A percentile compares a stretch with the other conserved stretches of the same genome.
Evolutionary conservation across 257 asterid genomes (phyloP).

Genomic region (Solanum neorickii): DNA sequence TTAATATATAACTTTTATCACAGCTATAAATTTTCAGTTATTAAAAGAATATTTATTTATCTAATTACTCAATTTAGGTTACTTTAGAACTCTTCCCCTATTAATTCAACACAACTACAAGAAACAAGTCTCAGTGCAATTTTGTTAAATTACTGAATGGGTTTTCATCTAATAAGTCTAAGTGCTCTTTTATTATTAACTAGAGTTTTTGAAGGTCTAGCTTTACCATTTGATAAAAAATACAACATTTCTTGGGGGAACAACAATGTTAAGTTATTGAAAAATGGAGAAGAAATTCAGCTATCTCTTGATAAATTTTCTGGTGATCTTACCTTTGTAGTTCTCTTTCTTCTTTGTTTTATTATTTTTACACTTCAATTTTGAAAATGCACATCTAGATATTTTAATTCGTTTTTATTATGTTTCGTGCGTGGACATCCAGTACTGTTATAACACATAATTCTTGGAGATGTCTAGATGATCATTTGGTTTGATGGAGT

Average conservation of each 20-base stretch:
- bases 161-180: neutral
- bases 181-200: neutral
- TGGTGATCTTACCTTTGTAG: neutral
- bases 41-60: neutral
- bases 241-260: neutral
- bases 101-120: neutral
- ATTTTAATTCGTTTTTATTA: fast-evolving
- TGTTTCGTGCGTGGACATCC: neutral
- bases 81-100: neutral
- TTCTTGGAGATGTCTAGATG: neutral
- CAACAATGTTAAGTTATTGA: neutral
- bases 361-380: no score
- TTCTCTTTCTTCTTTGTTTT: neutral
- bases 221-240: neutral
- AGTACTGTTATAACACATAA: neutral
- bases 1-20: neutral
- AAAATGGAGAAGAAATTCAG: neutral
- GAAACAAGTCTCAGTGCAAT: neutral
- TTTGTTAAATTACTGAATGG: neutral
- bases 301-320: neutral
- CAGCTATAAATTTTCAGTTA: neutral
- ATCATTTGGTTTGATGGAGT: neutral
- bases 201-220: neutral
- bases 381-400: neutral
- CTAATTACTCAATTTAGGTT: neutral